Evolutionary conservation across 2,329 filamentous ascomycete genomes (phyloP).

Genomic region (Diaporthe humulicola): DNA sequence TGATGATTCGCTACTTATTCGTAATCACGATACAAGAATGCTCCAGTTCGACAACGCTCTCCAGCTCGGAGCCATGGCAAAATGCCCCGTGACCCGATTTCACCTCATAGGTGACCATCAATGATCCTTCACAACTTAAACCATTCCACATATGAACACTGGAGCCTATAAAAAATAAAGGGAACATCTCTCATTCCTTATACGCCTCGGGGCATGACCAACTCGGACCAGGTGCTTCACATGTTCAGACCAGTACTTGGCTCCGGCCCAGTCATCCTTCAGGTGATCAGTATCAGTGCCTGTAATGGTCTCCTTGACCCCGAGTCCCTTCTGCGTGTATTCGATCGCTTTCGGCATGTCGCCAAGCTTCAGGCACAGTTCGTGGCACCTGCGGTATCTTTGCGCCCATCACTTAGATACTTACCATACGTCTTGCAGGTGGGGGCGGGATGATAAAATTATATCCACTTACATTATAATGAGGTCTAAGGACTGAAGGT

Average conservation of each 20-base stretch:
- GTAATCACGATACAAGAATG: background rate
- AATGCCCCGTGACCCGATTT: background rate
- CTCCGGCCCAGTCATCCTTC: background rate
- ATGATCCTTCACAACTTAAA: background rate
- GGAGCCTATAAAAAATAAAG: background rate
- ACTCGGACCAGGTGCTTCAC: background rate
- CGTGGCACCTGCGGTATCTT: background rate
- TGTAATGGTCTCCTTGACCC: background rate
- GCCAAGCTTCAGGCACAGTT: background rate
- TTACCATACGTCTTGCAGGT: background rate
- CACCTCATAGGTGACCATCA: no score
- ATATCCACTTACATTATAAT: background rate
- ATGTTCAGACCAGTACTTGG: background rate
- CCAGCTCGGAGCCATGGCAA: background rate
- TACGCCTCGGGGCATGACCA: background rate
- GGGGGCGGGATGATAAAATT: no score
- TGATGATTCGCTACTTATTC: background rate
- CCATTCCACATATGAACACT: background rate
- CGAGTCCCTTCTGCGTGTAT: background rate
- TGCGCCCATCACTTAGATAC: background rate
- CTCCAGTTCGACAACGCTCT: no score
- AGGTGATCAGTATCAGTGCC: background rate
- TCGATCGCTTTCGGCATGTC: background rate
- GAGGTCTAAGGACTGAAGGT: background rate
- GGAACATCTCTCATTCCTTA: no score